Conservation (phyloP, 2,329 filamentous ascomycete species). For the Penicillium thymicola region DNA sequence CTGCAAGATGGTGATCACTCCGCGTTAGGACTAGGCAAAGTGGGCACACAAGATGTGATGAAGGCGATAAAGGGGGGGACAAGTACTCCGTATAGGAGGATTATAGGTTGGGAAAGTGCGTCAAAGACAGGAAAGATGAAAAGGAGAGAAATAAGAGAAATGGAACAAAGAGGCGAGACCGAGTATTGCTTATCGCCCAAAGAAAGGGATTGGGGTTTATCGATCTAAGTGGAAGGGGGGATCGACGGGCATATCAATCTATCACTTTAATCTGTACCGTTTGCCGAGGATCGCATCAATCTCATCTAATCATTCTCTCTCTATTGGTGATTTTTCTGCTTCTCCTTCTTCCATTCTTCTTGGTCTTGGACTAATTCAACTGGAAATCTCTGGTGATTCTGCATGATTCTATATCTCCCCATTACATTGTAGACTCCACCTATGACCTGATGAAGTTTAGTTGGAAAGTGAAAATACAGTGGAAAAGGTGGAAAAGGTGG, state of each 20-base stretch:
- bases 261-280: slow-evolving; percentile 23
- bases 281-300: slow-evolving; percentile 12
- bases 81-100: background rate
- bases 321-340: background rate
- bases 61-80: background rate
- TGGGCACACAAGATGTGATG: slow-evolving; percentile 6
- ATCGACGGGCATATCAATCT: slow-evolving; percentile 27
- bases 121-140: background rate
- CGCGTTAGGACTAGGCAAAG: slow-evolving; percentile 6
- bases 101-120: background rate
- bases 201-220: slow-evolving; percentile 22
- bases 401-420: slow-evolving; percentile 16
- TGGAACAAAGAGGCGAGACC: slow-evolving; percentile 3
- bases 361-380: no score
- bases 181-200: slow-evolving; percentile 9
- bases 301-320: slow-evolving; percentile 22
- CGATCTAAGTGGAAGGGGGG: slow-evolving; percentile 25
- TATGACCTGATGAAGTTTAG: slow-evolving; percentile 26
- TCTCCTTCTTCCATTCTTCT: no score
- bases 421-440: slow-evolving; percentile 32
- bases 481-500: background rate
- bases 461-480: background rate
- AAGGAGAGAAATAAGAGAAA: background rate
- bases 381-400: slow-evolving; percentile 1
- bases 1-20: slow-evolving; percentile 23